Base-by-base conservation (phyloP, 169 alveolate species). In the Plasmodium adleri region DNA sequence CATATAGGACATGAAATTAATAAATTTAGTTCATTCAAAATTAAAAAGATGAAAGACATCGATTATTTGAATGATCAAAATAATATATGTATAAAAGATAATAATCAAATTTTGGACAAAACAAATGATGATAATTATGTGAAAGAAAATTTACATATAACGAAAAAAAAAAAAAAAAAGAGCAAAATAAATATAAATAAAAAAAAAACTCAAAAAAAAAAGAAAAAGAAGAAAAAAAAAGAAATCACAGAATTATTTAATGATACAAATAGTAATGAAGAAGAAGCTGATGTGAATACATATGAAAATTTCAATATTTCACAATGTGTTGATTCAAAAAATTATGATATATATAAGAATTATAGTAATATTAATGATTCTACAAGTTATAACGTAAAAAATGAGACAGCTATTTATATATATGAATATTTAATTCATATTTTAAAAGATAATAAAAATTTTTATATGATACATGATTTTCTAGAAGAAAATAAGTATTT, bases 391-490 rank as follows among this genome's bases (percentile, higher is more conserved):
- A 54, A 58, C 73, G 47, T 32, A 70, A 17, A 66, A 47, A 59
- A 78, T 59, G 58, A 78, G n/a, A n/a, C n/a, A 13, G 56, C 24
- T 59, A 54, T 83, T 3, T 43, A 32, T 49, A 20, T 58, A 15
- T 68, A 54, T 68, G 22, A 68, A 24, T 9, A 67, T 39, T 39
- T 83, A 60, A 20, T 68, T 24, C 43, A 49, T 3, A 52, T 63
- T 22, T 22, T 70, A 62, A 70, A 63, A 83, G 22, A 68, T 20
- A 83, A 83, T 49, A 83, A 56, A 20, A 68, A 68, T 49, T 83
- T 83, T 83, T 83, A 83, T 60, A 68, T 68, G 60, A 43, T 83
- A 60, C 59, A 72, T 45, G 72, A 80, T 28, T 67, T 45, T 20
- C 47, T 13, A 17, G 67, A 68, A 24, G 73, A 56, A 24, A 15